A percentile compares a stretch with the other conserved stretches of the same genome.
Evolutionary conservation across 1,284 basidiomycete species (phyloP).

Genomic region (Ustilago vetiveriae): DNA sequence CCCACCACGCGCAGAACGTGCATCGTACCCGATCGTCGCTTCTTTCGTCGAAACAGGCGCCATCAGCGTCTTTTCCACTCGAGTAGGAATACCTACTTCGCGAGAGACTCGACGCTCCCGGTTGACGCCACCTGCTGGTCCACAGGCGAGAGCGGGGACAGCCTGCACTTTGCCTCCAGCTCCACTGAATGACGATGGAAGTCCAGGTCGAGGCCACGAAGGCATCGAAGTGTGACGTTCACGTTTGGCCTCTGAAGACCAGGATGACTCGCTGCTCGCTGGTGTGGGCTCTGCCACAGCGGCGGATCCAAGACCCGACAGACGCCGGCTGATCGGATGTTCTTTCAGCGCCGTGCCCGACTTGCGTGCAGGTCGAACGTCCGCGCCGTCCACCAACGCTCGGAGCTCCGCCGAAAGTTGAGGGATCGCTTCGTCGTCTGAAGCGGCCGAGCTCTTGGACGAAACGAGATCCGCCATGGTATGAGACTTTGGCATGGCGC

Average conservation of each 20-base stretch:
- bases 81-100: conserved; percentile 36
- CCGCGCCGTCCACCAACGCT: conserved; percentile 47
- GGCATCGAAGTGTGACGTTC: conserved; percentile 41
- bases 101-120: conserved; percentile 19
- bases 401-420: conserved; percentile 51
- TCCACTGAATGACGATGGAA: conserved; percentile 6
- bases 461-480: conserved; percentile 39
- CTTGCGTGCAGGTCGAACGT: conserved; percentile 37
- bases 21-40: conserved; percentile 71
- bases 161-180: not conserved
- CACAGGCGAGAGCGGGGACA: not conserved
- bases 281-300: no score
- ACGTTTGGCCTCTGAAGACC: conserved; percentile 10
- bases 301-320: conserved; percentile 24
- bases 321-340: conserved; percentile 40
- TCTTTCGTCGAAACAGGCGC: conserved; percentile 9
- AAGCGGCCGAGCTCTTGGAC: conserved; percentile 9
- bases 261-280: no score
- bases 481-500: conserved; percentile 19
- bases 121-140: not conserved
- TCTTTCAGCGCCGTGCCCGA: conserved; percentile 52
- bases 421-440: conserved; percentile 35
- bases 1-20: conserved; percentile 80
- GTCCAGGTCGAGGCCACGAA: conserved; percentile 40
- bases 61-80: conserved; percentile 36